Evolutionary conservation across 1,284 basidiomycete species (phyloP).

Genomic region (Leccinum fuscescens): DNA sequence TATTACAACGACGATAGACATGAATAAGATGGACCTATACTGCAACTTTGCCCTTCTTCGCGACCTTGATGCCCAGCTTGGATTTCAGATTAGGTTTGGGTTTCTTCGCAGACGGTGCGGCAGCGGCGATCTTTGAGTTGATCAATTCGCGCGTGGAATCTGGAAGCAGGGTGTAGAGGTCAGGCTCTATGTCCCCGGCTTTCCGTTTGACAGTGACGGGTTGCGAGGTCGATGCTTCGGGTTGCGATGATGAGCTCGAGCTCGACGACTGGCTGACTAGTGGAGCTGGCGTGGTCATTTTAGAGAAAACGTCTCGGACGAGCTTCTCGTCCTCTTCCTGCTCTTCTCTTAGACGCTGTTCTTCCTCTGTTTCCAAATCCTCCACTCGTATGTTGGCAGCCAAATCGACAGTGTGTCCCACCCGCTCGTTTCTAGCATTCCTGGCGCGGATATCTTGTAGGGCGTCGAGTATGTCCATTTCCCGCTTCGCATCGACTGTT

Average conservation of each 20-base stretch:
- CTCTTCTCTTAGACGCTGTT: conserved; percentile 59
- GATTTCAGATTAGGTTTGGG: conserved; percentile 59
- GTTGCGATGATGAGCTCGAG: conserved; percentile 27
- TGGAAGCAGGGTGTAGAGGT: conserved; percentile 69
- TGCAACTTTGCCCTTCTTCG: conserved; percentile 51
- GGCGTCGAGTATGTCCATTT: conserved; percentile 98
- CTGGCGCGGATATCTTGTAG: conserved; percentile 91
- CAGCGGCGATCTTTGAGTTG: conserved; percentile 43
- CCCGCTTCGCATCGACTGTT: conserved; percentile 88
- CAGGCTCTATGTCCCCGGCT: conserved; percentile 69
- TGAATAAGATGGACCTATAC: conserved; percentile 15
- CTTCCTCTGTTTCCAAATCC: conserved; percentile 71
- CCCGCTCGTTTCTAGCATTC: conserved; percentile 88
- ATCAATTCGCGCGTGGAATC: conserved; percentile 70
- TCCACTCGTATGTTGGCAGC: conserved; percentile 55
- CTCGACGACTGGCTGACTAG: conserved; percentile 23
- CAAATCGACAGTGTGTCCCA: conserved; percentile 66
- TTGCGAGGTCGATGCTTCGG: conserved; percentile 20
- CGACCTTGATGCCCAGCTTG: conserved; percentile 70
- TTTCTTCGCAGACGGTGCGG: conserved; percentile 56
- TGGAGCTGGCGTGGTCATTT: conserved; percentile 50
- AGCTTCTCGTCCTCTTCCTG: conserved; percentile 92
- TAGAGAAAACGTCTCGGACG: conserved; percentile 84
- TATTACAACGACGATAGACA: conserved; percentile 19
- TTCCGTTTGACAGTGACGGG: conserved; percentile 61